Evolutionary conservation across 495 filamentous ascomycete species (phyloP).

Genomic region (Talaromyces wortmannii): DNA sequence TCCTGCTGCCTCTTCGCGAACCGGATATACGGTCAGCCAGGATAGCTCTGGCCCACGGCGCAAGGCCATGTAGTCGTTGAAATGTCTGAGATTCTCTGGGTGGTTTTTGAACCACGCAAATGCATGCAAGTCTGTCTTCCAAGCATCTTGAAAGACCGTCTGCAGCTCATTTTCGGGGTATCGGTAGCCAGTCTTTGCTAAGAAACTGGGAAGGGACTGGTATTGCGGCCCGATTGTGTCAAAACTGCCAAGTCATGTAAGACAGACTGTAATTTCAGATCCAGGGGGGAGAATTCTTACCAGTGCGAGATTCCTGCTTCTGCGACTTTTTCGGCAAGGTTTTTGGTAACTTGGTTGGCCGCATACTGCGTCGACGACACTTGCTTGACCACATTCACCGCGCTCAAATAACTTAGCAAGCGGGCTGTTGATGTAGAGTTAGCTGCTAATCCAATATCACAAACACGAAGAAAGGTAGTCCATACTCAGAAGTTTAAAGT

Average conservation of each 20-base stretch:
- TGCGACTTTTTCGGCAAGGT: background rate
- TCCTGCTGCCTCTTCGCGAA: slow-evolving; percentile 2
- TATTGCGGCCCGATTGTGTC: background rate
- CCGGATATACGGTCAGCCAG: slow-evolving; percentile 12
- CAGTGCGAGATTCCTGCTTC: background rate
- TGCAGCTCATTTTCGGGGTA: background rate
- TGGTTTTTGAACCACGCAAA: slow-evolving; percentile 1
- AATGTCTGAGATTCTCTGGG: slow-evolving; percentile 3
- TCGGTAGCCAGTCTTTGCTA: background rate
- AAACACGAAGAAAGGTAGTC: background rate
- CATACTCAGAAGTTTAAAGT: background rate
- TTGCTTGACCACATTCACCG: background rate
- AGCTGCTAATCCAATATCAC: background rate
- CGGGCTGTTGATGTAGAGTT: background rate
- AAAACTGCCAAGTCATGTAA: background rate
- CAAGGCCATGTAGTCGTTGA: slow-evolving; percentile 13
- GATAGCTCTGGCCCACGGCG: background rate
- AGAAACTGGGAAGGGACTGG: background rate
- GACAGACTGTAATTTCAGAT: background rate
- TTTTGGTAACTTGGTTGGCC: background rate
- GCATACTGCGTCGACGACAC: background rate
- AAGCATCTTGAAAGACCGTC: slow-evolving; percentile 2
- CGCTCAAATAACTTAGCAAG: background rate
- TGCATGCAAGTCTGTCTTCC: background rate
- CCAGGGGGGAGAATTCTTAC: background rate